phyloP scores from a whole-genome alignment of 2,329 filamentous ascomycete species.

The Curvularia spicifera region DNA sequence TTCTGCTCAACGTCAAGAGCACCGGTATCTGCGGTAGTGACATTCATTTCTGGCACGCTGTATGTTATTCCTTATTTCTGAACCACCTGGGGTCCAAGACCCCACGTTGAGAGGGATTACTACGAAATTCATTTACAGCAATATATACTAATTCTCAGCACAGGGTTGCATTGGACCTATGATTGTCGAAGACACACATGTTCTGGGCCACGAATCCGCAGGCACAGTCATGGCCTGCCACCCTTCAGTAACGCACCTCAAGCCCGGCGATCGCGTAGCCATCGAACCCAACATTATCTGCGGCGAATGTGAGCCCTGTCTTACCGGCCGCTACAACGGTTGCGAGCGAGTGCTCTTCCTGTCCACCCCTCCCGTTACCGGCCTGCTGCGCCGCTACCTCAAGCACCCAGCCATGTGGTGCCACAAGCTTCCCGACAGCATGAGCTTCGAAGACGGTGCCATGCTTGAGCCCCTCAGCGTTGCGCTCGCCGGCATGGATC shows the following conservation, averaged over 20 bases:
- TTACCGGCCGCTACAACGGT: constrained; percentile 93
- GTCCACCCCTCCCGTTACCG: constrained; percentile 87
- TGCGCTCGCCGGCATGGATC: constrained; percentile 84
- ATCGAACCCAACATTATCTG: constrained; percentile 95
- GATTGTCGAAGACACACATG: constrained; percentile 87
- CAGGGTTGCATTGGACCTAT: constrained; percentile 87
- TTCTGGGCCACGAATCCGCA: constrained; percentile 92
- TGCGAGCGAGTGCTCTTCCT: constrained; percentile 86
- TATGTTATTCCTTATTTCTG: constrained; percentile 24
- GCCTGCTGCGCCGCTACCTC: constrained; percentile 88
- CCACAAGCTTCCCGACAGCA: constrained; percentile 85
- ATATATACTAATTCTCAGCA: constrained; percentile 6
- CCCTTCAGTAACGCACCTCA: constrained; percentile 76
- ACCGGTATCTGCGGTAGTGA: constrained; percentile 97
- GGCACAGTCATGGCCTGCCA: constrained; percentile 81
- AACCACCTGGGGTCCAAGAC: background rate
- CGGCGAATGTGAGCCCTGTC: constrained; percentile 85
- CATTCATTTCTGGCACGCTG: constrained; percentile 96
- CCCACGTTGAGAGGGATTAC: background rate
- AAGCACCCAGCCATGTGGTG: constrained; percentile 95
- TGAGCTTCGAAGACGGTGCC: constrained; percentile 90
- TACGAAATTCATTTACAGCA: background rate
- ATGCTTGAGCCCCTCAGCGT: constrained; percentile 91
- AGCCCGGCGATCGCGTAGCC: constrained; percentile 88
- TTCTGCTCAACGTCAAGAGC: constrained; percentile 87